phyloP scores from a whole-genome alignment of 352 stramenopile species.

The Globisporangium heterothallicum region DNA sequence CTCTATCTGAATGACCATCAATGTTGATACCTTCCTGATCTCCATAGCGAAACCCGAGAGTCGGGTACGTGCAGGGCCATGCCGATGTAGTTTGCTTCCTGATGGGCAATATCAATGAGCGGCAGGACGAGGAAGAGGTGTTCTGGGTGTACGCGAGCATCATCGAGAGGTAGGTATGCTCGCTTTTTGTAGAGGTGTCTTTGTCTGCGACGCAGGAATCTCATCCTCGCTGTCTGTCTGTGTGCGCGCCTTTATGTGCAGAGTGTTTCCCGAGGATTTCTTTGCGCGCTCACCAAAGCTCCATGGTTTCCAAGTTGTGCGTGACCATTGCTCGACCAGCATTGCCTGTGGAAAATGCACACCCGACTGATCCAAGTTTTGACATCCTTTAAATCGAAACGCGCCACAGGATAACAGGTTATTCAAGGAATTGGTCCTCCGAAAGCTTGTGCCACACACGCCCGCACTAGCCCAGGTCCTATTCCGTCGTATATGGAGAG shows the following conservation, averaged over 20 bases:
- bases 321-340: neutral
- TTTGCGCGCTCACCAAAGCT: slow-evolving; percentile 62
- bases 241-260: slow-evolving; percentile 6
- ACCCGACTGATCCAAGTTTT: no score
- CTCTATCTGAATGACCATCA: no score
- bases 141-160: slow-evolving; percentile 76
- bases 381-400: no score
- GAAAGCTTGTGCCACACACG: slow-evolving; percentile 45
- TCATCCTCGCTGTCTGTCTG: neutral
- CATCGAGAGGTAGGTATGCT: slow-evolving; percentile 40
- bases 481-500: no score
- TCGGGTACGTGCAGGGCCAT: slow-evolving; percentile 77
- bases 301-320: slow-evolving; percentile 70
- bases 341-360: no score
- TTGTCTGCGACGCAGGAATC: neutral
- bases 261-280: slow-evolving; percentile 69
- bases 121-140: slow-evolving; percentile 41
- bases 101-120: slow-evolving; percentile 34
- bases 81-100: slow-evolving; percentile 70
- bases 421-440: slow-evolving; percentile 42
- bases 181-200: neutral
- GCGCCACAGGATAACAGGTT: slow-evolving; percentile 67
- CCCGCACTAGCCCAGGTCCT: slow-evolving; percentile 36
- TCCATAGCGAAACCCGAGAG: slow-evolving; percentile 47
- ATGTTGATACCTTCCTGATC: no score